phyloP scores from a whole-genome alignment of 306 rosid genomes.

The Dryas alaskensis region DNA sequence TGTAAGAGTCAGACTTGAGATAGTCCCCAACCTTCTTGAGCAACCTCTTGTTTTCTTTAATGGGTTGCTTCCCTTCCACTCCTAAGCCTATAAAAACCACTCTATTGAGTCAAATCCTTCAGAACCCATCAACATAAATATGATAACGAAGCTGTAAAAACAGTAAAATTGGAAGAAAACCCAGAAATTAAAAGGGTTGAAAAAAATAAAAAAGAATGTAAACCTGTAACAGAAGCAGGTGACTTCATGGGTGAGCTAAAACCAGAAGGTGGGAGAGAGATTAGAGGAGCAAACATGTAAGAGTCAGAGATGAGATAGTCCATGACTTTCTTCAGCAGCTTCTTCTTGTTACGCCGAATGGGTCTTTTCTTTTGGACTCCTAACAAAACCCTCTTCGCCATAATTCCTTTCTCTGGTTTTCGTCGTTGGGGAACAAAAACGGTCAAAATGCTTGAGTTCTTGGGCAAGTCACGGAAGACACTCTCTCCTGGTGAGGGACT shows the following conservation, averaged over 20 bases:
- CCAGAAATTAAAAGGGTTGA: background rate
- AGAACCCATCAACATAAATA: background rate
- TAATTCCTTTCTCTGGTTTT: conserved; percentile 18
- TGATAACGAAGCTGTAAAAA: background rate
- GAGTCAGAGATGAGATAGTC: conserved; percentile 57
- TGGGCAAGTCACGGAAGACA: background rate
- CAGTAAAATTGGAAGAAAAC: no score
- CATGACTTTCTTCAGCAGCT: conserved; percentile 31
- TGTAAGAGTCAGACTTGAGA: conserved; percentile 56
- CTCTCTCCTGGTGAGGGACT: no score
- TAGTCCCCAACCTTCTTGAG: conserved; percentile 42
- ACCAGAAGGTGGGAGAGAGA: conserved; percentile 29
- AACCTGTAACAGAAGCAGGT: conserved; percentile 32
- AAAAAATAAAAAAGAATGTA: no score
- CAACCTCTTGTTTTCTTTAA: conserved; percentile 28
- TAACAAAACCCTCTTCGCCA: conserved; percentile 34
- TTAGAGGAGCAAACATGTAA: conserved; percentile 61
- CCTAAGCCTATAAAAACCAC: conserved; percentile 27
- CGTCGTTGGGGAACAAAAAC: background rate
- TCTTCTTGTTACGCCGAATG: conserved; percentile 41
- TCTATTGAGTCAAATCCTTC: background rate
- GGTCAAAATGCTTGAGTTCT: background rate
- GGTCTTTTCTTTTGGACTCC: conserved; percentile 36
- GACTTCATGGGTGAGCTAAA: conserved; percentile 15
- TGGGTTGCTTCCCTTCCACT: conserved; percentile 35